Conservation (phyloP, 345 rosid species). For the Camelina neglecta region DNA sequence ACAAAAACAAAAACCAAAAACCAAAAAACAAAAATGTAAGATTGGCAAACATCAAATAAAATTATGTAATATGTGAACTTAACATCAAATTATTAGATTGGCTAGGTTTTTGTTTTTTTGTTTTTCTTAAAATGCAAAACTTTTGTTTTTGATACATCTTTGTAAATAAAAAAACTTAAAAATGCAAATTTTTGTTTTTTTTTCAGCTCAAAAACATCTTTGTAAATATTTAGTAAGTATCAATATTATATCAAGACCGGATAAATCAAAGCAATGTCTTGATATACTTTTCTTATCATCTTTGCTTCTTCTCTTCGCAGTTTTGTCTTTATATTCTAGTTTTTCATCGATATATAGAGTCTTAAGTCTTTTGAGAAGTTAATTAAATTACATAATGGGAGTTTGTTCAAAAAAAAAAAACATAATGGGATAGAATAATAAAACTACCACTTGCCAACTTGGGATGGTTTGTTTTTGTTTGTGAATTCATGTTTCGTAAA, state of each 20-base stretch:
- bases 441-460: background rate
- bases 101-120: too few species aligned
- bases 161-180: background rate
- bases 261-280: background rate
- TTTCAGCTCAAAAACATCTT: background rate
- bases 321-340: background rate
- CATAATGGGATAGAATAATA: background rate
- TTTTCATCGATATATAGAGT: background rate
- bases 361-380: background rate
- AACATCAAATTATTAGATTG: too few species aligned
- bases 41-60: too few species aligned
- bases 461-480: background rate
- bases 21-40: too few species aligned
- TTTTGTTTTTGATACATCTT: too few species aligned
- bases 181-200: background rate
- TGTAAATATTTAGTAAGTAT: too few species aligned
- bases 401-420: too few species aligned
- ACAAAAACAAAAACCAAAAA: too few species aligned
- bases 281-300: background rate
- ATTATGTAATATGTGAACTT: too few species aligned
- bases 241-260: background rate
- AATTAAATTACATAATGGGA: too few species aligned
- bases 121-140: too few species aligned
- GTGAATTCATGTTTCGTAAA: background rate
- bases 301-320: too few species aligned